These are phyloP conservation scores for Rhizophora mangle DNA, from an alignment of 345 rosid genomes.

Conservation along the genomic window DNA sequence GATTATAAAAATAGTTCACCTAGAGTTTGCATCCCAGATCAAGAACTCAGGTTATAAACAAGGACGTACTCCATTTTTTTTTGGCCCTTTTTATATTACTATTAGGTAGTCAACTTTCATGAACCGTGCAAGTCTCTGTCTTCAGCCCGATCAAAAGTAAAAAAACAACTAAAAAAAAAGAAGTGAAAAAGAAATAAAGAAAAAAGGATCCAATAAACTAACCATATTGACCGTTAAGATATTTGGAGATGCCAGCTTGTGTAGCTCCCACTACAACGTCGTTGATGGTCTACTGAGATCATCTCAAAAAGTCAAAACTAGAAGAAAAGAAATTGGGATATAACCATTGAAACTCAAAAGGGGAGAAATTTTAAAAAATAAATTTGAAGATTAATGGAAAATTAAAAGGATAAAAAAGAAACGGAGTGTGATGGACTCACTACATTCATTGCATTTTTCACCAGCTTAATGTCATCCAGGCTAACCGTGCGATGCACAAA, in stretches of 20 bases:
- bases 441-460: conserved; percentile 33
- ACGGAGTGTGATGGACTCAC: conserved; percentile 6
- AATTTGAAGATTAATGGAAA: neutral
- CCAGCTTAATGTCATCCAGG: conserved; percentile 64
- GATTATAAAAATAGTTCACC: too few relatives aligned
- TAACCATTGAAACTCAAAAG: too few relatives aligned
- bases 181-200: neutral
- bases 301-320: neutral
- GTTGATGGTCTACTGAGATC: conserved; percentile 34
- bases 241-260: conserved; percentile 42
- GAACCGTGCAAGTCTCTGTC: too few relatives aligned
- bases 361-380: neutral
- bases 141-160: too few relatives aligned
- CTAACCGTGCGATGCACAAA: conserved; percentile 49
- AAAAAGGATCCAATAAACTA: neutral
- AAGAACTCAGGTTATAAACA: too few relatives aligned
- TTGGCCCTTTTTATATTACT: too few relatives aligned
- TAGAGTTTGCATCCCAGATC: too few relatives aligned
- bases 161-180: neutral
- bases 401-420: neutral
- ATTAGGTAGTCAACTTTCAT: too few relatives aligned
- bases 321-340: neutral
- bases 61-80: too few relatives aligned
- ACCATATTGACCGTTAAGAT: conserved; percentile 39
- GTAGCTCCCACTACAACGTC: conserved; percentile 35